Evolutionary conservation across 2,329 filamentous ascomycete species (phyloP).

Genomic region (Talaromyces funiculosus): DNA sequence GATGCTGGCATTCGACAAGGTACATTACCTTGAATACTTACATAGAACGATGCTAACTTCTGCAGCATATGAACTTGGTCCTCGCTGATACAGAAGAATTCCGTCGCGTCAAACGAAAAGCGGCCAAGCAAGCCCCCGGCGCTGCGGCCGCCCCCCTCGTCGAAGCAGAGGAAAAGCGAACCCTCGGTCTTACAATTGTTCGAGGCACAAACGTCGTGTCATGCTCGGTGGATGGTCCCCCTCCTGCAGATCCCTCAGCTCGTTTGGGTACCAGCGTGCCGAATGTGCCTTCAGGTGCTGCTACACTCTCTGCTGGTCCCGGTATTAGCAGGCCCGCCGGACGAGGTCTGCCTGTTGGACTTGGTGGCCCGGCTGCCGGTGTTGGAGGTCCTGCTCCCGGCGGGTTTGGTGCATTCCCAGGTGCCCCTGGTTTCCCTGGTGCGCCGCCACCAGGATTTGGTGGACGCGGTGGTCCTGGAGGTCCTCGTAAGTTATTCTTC

Average conservation of each 20-base stretch:
- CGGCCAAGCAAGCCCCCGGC: constrained; percentile 59
- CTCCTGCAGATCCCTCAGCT: constrained; percentile 85
- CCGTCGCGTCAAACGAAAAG: constrained; percentile 80
- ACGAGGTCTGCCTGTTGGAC: constrained; percentile 72
- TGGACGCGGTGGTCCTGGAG: constrained; percentile 47
- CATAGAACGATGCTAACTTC: background rate
- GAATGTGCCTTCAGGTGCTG: constrained; percentile 50
- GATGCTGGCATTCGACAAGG: constrained; percentile 98
- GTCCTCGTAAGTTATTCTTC: constrained; percentile 45
- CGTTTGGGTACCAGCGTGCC: constrained; percentile 73
- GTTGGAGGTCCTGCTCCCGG: constrained; percentile 72
- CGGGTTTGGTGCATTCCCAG: constrained; percentile 47
- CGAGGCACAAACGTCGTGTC: constrained; percentile 93
- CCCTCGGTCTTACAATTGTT: constrained; percentile 89
- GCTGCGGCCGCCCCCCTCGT: constrained; percentile 60
- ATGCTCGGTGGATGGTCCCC: constrained; percentile 89
- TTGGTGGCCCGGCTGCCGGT: constrained; percentile 83
- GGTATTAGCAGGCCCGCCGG: constrained; percentile 89
- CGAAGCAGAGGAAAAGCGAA: constrained; percentile 93
- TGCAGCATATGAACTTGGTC: constrained; percentile 96
- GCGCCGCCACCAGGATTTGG: constrained; percentile 46
- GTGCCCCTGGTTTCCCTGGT: constrained; percentile 45
- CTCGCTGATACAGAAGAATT: constrained; percentile 98
- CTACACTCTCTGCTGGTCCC: constrained; percentile 72
- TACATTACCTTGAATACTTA: constrained; percentile 31